A percentile compares a stretch with the other conserved stretches of the same genome.
Evolutionary conservation across 1,284 basidiomycete species (phyloP).

Genomic region (Tilletiaria anomala): DNA sequence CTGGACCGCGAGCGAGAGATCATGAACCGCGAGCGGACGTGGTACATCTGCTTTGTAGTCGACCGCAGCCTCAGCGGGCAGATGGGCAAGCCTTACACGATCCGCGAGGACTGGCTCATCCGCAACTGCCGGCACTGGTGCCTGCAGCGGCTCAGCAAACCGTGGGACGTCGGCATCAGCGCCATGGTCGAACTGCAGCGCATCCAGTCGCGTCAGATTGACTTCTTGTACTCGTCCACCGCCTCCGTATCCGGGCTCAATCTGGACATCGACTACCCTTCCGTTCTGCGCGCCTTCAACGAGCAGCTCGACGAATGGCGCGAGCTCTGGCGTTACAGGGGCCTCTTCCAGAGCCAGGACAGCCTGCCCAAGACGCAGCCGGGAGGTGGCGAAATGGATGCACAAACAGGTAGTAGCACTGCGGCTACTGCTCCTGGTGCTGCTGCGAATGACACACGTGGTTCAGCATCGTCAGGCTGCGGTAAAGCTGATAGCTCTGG

Average conservation of each 20-base stretch:
- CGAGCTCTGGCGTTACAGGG: constrained; percentile 47
- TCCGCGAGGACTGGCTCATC: constrained; percentile 73
- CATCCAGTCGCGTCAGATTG: constrained; percentile 58
- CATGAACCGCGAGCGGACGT: constrained; percentile 82
- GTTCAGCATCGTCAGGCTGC: not conserved
- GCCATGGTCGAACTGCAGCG: constrained; percentile 23
- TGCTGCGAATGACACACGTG: not conserved
- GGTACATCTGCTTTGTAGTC: constrained; percentile 77
- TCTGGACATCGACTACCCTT: constrained; percentile 69
- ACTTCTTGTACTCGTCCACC: constrained; percentile 74
- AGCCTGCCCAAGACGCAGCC: not conserved
- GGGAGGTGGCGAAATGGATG: not conserved
- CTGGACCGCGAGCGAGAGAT: constrained; percentile 62
- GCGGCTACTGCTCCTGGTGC: not conserved
- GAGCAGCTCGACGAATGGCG: constrained; percentile 59
- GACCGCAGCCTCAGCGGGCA: constrained; percentile 72
- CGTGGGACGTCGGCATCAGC: constrained; percentile 34
- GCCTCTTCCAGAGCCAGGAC: constrained; percentile 8
- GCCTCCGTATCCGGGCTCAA: constrained; percentile 68
- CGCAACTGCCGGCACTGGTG: constrained; percentile 60
- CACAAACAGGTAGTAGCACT: not conserved
- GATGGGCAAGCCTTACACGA: constrained; percentile 75
- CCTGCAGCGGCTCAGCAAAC: constrained; percentile 22
- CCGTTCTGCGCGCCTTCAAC: constrained; percentile 69
- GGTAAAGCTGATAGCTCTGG: not conserved